These are phyloP conservation scores for Globisporangium iwayamae DNA, from an alignment of 352 stramenopile genomes.

Conservation along the genomic window DNA sequence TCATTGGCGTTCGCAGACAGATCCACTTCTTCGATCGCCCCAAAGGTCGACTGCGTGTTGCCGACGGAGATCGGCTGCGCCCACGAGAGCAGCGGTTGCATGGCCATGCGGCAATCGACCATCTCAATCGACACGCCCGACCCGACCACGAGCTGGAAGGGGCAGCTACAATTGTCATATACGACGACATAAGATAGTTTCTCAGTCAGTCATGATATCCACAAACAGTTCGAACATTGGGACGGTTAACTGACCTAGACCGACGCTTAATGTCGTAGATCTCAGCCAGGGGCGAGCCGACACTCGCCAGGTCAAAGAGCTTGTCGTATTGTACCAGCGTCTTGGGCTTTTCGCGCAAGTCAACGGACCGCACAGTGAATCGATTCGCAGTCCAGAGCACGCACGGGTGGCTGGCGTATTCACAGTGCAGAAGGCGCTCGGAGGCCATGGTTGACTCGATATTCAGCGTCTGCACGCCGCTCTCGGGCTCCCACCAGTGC, in stretches of 20 bases:
- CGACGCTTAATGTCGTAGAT: constrained; percentile 70
- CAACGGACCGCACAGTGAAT: constrained; percentile 35
- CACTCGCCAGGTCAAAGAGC: constrained; percentile 49
- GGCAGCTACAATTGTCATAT: constrained; percentile 26
- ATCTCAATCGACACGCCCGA: constrained; percentile 66
- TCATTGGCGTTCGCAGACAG: constrained; percentile 26
- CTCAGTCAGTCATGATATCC: not conserved
- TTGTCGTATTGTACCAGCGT: constrained; percentile 18
- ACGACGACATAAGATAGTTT: not conserved
- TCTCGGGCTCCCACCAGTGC: constrained; percentile 46
- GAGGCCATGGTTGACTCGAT: constrained; percentile 19
- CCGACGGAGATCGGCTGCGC: constrained; percentile 21
- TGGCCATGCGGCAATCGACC: constrained; percentile 63
- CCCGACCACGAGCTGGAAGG: constrained; percentile 70
- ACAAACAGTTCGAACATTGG: not conserved
- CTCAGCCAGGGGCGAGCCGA: constrained; percentile 30
- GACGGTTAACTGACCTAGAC: constrained; percentile 29
- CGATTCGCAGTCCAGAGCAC: constrained; percentile 64
- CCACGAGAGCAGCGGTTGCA: constrained; percentile 62
- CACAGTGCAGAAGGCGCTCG: constrained; percentile 51
- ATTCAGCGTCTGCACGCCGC: constrained; percentile 32
- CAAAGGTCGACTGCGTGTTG: constrained; percentile 26
- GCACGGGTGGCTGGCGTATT: constrained; percentile 74
- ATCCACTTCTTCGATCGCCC: constrained; percentile 42
- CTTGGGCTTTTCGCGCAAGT: constrained; percentile 40